Conservation (phyloP, 169 alveolate species). For the Neospora caninum region DNA sequence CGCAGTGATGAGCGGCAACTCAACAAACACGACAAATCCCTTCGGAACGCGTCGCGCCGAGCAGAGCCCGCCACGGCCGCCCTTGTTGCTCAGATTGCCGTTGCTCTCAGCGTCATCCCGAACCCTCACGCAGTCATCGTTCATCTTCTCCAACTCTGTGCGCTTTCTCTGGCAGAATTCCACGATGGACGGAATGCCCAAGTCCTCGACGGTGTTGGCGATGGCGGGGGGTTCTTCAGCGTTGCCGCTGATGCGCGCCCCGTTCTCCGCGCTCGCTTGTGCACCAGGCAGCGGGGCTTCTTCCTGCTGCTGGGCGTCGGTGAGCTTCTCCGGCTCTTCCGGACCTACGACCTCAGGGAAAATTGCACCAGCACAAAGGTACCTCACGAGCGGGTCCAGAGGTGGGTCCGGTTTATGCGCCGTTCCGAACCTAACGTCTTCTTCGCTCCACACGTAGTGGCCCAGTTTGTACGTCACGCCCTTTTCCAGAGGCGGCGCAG, state of each 20-base stretch:
- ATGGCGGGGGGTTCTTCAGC: not conserved
- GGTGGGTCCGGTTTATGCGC: not conserved
- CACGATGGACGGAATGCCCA: conserved; percentile 12
- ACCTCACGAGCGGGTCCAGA: not conserved
- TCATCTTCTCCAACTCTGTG: not conserved
- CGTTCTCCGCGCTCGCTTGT: not conserved
- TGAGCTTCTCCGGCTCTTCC: not conserved
- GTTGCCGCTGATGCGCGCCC: not conserved
- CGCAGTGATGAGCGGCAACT: conserved; percentile 53
- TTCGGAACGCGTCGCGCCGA: not conserved
- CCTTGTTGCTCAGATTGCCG: not conserved
- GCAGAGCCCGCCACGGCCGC: conserved; percentile 56
- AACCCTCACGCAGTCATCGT: not conserved
- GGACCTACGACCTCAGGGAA: not conserved
- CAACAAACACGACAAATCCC: conserved; percentile 53
- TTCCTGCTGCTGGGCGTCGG: not conserved
- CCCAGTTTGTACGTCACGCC: not conserved
- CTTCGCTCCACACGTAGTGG: not conserved
- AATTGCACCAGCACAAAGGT: not conserved
- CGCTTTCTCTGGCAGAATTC: not conserved
- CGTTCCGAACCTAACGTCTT: not conserved
- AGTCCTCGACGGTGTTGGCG: not conserved
- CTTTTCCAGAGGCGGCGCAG: not conserved
- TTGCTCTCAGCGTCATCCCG: not conserved
- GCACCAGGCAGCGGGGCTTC: not conserved